Evolutionary conservation across 2,329 filamentous ascomycete genomes (phyloP), one percentile per base, ranked within the genome.

Genomic region (Fusarium secorum): DNA sequence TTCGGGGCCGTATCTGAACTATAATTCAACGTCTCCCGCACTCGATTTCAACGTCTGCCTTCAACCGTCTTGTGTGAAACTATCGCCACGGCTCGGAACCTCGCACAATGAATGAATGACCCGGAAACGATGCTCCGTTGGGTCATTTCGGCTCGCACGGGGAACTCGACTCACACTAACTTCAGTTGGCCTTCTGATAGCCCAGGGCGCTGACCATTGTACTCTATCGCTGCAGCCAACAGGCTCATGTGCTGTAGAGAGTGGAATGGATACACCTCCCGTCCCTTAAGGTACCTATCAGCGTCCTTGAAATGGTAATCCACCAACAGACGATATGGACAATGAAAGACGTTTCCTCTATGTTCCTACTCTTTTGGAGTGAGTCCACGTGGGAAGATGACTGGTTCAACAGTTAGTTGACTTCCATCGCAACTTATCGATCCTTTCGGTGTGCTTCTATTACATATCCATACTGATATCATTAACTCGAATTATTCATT

Each of bases 1-100:
- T 38, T 51, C 65, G 61, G 69, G 20, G 65, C 57, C 66, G 61
- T 60, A 51, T 60, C 38, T 22, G 39, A 55, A 44, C 57, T 72
- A 72, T 72, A 72, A 67, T 64, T 72, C 41, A 70, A 72, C 70
- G 60, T 70, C 70, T 42, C 33, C 65, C 65, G 61, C 57, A 63
- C 57, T 41, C 35, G 30, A 49, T 39, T 60, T 48, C 64, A 51
- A 66, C 54, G 20, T 51, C 32, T 46, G 17, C 18, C 18, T 52
- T 41, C 36, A 32, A 33, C 26, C 22, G 14, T 30, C 13, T 42
- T 22, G 33, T 35, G 10, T 41, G 18, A 41, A 39, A 38, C 13
- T 13, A 22, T 41, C 22, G 13, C 22, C 28, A 39, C 11, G 33
- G 32, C 36, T 46, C 28, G 41, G 35, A 41, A 33, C 30, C 35